Evolutionary conservation across 1,284 basidiomycete species (phyloP), one percentile per base, ranked within the genome.

Genomic region (Cutaneotrichosporon mucoides): DNA sequence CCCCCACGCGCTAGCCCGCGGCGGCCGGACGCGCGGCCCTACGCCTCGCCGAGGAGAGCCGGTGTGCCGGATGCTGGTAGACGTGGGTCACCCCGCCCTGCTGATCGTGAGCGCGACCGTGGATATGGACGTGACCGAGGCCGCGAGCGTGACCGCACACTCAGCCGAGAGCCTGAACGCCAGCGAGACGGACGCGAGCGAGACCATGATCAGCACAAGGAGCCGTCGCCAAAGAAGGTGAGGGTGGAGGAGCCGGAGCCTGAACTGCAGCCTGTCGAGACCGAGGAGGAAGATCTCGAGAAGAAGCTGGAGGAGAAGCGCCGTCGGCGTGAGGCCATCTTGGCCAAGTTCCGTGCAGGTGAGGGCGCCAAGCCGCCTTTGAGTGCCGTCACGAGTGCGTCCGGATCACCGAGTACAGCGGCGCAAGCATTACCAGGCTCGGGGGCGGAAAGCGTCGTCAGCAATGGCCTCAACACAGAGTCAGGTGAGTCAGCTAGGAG

Each of bases 291-390:
- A 9, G 84, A 87, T 16, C 81, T 88, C 2, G 89, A 91, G 70
- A 83, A 86, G 59, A 79, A 87, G 4, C 80, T 92, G 24, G 90
- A 88, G 46, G 88, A 86, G 57, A 84, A 90, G n/a, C 83, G 88
- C 37, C 86, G 87, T 34, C 88, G 85, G 67, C 85, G 92, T 43
- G 86, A 87, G 66, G 91, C 89, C 24, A 92, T 96, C 56, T 80
- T 92, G 61, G 90, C 90, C 57, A 92, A 90, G 76, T 89, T 92
- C 76, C 59, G 55, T 12, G 55, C 59, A 1, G 63, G 61, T 6
- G 59, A 52, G 13, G 52, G 62, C 3, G 33, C 57, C 36, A 62
- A 65, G 50, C 60, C 60, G 1, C 57, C 58, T 1, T 45, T 51
- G 13, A 41, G 37, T 41, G 49, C 49, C 12, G 38, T 51, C 49